A percentile compares a stretch with the other conserved stretches of the same genome.
Conservation (phyloP, 257 asterid genomes). For the Salvia hispanica region DNA sequence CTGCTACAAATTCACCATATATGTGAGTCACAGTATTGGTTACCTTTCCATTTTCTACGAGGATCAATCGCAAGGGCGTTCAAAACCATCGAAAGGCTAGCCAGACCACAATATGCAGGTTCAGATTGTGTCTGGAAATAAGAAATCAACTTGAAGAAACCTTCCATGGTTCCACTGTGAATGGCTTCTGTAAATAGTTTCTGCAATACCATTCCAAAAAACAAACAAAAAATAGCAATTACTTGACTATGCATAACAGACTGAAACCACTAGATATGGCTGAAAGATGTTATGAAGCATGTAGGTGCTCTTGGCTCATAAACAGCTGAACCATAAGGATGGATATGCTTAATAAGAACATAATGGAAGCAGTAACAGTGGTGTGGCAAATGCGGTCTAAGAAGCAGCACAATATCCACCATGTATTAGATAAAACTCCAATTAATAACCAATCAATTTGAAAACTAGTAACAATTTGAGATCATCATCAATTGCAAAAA, state of each 20-base stretch:
- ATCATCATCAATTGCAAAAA: conserved; percentile 5
- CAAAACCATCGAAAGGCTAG: conserved; percentile 98
- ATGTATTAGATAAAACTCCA: not conserved
- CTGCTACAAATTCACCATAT: not conserved
- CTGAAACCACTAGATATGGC: not conserved
- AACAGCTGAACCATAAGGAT: not conserved
- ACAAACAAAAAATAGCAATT: not conserved
- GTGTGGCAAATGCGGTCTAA: not conserved
- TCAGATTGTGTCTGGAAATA: conserved; percentile 98
- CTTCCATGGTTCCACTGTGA: conserved; percentile 92
- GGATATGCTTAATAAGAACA: not conserved
- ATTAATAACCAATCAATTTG: not conserved
- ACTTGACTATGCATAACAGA: conserved; percentile 15
- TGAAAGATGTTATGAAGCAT: not conserved
- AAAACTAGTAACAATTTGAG: not conserved
- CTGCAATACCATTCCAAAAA: conserved; percentile 50
- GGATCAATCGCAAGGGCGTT: conserved; percentile 98
- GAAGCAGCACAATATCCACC: conserved; percentile 8
- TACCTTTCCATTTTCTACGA: conserved; percentile 98
- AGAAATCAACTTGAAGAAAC: conserved; percentile 89
- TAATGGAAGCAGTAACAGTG: not conserved
- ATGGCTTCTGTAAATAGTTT: conserved; percentile 87
- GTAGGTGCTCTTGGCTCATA: conserved; percentile 5
- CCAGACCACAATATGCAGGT: conserved; percentile 98
- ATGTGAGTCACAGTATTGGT: conserved; percentile 4